Percentiles rank a stretch among this genome's conserved stretches.
phyloP scores from a whole-genome alignment of 1,139 yeast species.

The Groenewaldozyma auringiensis region DNA sequence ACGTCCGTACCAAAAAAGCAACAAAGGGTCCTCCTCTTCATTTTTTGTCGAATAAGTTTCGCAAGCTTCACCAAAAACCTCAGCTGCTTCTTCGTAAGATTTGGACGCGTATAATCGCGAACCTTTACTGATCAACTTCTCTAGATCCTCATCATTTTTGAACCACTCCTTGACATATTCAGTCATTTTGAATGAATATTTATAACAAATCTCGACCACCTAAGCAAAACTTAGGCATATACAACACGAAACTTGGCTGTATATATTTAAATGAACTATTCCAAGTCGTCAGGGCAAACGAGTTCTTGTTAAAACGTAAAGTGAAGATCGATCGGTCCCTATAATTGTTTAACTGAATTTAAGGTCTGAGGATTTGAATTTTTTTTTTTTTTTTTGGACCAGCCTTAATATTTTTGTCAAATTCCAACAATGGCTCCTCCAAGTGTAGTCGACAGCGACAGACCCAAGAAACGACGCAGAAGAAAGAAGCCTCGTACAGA shows the following conservation, averaged over 20 bases:
- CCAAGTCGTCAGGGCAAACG: no score
- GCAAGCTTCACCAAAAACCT: conserved; percentile 70
- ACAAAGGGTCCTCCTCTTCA: conserved; percentile 60
- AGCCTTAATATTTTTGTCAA: no score
- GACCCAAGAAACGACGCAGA: conserved; percentile 22
- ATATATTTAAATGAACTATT: no score
- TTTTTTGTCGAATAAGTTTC: conserved; percentile 43
- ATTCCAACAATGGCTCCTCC: conserved; percentile 10
- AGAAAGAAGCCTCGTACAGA: conserved; percentile 30
- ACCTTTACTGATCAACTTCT: conserved; percentile 48
- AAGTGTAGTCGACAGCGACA: conserved; percentile 5
- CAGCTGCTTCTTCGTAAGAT: conserved; percentile 62
- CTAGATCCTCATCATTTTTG: conserved; percentile 29
- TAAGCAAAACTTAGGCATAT: no score
- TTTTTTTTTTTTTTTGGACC: no score
- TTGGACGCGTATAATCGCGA: conserved; percentile 54
- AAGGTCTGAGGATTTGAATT: no score
- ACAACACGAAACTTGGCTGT: no score
- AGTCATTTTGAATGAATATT: no score
- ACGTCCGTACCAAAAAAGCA: conserved; percentile 69
- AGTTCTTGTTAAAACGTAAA: no score
- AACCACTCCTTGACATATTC: conserved; percentile 1
- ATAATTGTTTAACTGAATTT: no score
- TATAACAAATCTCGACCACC: no score
- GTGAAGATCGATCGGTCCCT: no score